A percentile compares a stretch with the other conserved stretches of the same genome.
These are phyloP conservation scores for Danielozyma ontarioensis DNA, from an alignment of 805 yeast genomes.

Conservation along the genomic window DNA sequence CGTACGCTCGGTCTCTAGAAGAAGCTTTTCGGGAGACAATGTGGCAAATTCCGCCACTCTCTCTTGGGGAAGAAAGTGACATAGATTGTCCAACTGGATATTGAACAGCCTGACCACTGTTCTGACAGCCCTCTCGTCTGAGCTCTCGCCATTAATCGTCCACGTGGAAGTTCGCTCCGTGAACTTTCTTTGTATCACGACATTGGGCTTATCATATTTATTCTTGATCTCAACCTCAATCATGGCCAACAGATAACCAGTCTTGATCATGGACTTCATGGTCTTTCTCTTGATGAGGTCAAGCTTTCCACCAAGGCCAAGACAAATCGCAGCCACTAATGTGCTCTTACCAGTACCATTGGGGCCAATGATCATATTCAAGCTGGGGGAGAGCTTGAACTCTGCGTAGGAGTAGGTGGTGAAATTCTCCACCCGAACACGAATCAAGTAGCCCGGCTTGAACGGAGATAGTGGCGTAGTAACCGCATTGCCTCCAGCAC, in stretches of 20 bases:
- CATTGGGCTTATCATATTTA: conserved; percentile 22
- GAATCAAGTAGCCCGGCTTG: conserved; percentile 44
- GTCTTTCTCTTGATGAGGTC: conserved; percentile 67
- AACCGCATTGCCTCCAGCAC: no score
- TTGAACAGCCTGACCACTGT: conserved; percentile 45
- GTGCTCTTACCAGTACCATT: conserved; percentile 96
- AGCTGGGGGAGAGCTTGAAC: conserved; percentile 71
- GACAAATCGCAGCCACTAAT: conserved; percentile 84
- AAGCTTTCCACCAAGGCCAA: conserved; percentile 80
- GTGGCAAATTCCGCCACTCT: conserved; percentile 90
- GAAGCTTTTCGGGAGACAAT: conserved; percentile 65
- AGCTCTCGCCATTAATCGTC: conserved; percentile 38
- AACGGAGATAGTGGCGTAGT: no score
- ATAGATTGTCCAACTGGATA: conserved; percentile 84
- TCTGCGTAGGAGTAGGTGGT: conserved; percentile 67
- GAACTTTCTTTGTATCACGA: conserved; percentile 43
- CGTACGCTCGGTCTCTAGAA: conserved; percentile 77
- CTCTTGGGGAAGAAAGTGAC: conserved; percentile 95
- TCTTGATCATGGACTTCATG: conserved; percentile 66
- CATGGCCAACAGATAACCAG: conserved; percentile 45
- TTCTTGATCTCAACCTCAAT: conserved; percentile 51
- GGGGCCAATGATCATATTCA: conserved; percentile 93
- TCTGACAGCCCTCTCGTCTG: conserved; percentile 43
- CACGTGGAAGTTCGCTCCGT: conserved; percentile 47
- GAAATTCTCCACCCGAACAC: conserved; percentile 54